phyloP scores from a whole-genome alignment of 306 rosid genomes.

The Cucumis sativus region DNA sequence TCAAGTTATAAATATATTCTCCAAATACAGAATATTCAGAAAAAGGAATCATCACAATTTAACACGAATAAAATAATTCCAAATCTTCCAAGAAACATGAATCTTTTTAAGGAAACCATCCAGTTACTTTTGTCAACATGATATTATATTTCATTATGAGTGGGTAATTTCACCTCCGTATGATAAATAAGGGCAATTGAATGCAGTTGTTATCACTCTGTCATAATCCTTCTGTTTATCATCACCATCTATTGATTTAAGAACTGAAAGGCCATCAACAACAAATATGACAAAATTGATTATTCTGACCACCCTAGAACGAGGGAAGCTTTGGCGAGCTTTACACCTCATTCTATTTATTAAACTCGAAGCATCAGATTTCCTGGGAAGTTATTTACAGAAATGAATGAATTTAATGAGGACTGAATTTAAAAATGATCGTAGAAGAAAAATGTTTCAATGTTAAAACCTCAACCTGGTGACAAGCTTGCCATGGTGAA shows the following conservation, averaged over 20 bases:
- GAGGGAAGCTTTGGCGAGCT: conserved; percentile 23
- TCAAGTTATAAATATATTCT: not conserved
- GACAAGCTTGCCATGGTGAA: conserved; percentile 52
- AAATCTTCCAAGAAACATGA: not conserved
- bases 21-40: not conserved
- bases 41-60: not conserved
- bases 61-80: not conserved
- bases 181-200: conserved; percentile 54
- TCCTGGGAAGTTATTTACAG: conserved; percentile 36
- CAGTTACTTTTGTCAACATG: not conserved
- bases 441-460: conserved; percentile 5
- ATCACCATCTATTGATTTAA: conserved; percentile 38
- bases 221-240: conserved; percentile 21
- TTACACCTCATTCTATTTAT: conserved; percentile 33
- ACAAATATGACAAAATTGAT: conserved; percentile 67
- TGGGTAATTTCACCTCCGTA: conserved; percentile 39
- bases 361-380: conserved; percentile 34
- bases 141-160: not conserved
- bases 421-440: not conserved
- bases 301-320: conserved; percentile 30
- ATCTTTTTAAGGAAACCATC: not conserved
- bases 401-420: conserved; percentile 10
- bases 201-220: conserved; percentile 35
- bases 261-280: conserved; percentile 48
- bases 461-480: conserved; percentile 41